phyloP scores from a whole-genome alignment of 2,329 filamentous ascomycete genomes.

The Pyricularia sp. region DNA sequence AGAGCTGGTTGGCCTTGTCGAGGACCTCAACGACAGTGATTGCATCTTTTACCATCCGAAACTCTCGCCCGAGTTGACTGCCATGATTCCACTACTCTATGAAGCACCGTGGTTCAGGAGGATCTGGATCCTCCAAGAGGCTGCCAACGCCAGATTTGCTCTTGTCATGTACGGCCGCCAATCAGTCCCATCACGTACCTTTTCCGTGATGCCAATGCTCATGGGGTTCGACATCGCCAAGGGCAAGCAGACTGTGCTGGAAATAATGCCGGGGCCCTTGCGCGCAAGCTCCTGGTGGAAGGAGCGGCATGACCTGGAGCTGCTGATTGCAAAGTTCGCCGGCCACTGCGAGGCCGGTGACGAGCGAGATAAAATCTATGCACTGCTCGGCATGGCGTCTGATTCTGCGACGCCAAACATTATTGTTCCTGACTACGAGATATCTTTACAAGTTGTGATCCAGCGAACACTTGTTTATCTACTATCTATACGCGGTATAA shows the following conservation, averaged over 20 bases:
- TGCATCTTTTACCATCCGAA: background rate
- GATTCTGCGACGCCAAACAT: background rate
- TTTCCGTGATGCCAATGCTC: background rate
- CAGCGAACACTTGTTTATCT: background rate
- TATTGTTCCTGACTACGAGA: background rate
- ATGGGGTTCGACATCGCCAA: background rate
- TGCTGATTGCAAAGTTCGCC: background rate
- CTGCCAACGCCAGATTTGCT: background rate
- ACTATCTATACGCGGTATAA: background rate
- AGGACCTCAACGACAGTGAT: background rate
- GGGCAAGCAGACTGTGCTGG: background rate
- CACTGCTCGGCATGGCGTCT: background rate
- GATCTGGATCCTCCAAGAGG: background rate
- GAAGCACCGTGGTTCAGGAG: background rate
- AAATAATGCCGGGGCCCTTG: background rate
- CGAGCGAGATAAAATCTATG: background rate
- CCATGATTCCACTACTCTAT: background rate
- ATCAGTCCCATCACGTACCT: background rate
- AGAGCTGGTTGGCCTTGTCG: background rate
- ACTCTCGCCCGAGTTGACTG: background rate
- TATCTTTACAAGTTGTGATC: background rate
- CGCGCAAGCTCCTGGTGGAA: background rate
- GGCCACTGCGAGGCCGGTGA: background rate
- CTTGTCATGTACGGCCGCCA: constrained; percentile 1
- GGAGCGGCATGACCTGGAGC: background rate